These are phyloP conservation scores for Curvularia spicifera DNA, from an alignment of 2,329 filamentous ascomycete genomes.

Conservation along the genomic window DNA sequence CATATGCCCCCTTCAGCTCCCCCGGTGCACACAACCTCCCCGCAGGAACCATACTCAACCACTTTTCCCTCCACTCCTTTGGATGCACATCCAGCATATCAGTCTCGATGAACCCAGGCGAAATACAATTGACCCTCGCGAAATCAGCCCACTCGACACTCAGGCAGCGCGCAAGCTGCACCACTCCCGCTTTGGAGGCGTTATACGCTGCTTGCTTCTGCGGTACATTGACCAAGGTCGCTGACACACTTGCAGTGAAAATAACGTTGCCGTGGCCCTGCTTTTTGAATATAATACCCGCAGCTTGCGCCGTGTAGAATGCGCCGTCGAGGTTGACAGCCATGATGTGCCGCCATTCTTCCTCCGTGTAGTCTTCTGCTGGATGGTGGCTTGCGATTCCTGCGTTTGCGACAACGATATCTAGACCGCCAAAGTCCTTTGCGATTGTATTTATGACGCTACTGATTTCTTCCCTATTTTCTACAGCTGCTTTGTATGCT, in stretches of 20 bases:
- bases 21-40: constrained; percentile 48
- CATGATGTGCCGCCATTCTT: constrained; percentile 78
- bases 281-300: constrained; percentile 67
- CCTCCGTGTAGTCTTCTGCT: constrained; percentile 77
- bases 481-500: constrained; percentile 26
- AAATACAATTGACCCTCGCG: constrained; percentile 77
- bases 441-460: constrained; percentile 32
- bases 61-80: constrained; percentile 39
- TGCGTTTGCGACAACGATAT: constrained; percentile 52
- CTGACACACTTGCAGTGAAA: constrained; percentile 71
- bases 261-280: constrained; percentile 75
- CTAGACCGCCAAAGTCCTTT: constrained; percentile 46
- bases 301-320: constrained; percentile 73
- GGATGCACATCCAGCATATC: constrained; percentile 54
- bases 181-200: constrained; percentile 52
- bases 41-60: constrained; percentile 49
- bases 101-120: constrained; percentile 86
- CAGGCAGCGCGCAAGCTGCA: constrained; percentile 28
- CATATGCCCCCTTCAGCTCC: constrained; percentile 47
- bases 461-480: constrained; percentile 21
- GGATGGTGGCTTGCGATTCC: constrained; percentile 53
- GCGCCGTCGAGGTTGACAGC: constrained; percentile 83
- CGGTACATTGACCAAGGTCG: constrained; percentile 57
- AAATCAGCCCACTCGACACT: constrained; percentile 35
- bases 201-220: constrained; percentile 86